Conservation (phyloP, 108 stramenopile genomes). For the Cyclotella baltica region DNA sequence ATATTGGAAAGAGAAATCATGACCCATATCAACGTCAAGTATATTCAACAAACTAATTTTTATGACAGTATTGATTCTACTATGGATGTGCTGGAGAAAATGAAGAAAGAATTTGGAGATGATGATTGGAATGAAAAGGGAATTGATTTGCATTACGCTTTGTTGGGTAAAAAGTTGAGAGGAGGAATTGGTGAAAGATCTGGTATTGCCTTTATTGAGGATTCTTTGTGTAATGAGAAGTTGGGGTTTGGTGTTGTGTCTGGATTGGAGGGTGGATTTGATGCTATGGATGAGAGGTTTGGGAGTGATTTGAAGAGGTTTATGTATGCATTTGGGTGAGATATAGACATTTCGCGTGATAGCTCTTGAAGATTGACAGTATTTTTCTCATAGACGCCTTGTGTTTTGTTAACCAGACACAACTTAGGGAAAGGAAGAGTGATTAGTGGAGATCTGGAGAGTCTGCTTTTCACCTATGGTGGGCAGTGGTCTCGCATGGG, state of each 20-base stretch:
- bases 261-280: not conserved
- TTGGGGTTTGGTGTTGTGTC: conserved; percentile 3
- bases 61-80: not conserved
- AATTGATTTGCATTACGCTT: conserved; percentile 21
- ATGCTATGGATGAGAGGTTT: conserved; percentile 12
- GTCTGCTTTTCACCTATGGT: conserved; percentile 2
- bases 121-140: not conserved
- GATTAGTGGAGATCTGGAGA: conserved; percentile 6
- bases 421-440: not conserved
- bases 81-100: not conserved
- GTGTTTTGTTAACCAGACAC: not conserved
- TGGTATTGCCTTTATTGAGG: not conserved
- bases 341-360: not conserved
- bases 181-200: not conserved
- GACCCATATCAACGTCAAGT: conserved; percentile 8
- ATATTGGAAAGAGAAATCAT: conserved; percentile 9
- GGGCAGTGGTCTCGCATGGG: not conserved
- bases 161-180: conserved; percentile 10
- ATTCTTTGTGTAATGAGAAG: not conserved
- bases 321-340: conserved; percentile 16
- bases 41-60: not conserved
- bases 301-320: conserved; percentile 13
- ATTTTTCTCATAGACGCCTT: not conserved
- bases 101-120: not conserved
- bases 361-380: not conserved